Evolutionary conservation across 2,329 filamentous ascomycete species (phyloP).

Genomic region (Colletotrichum gigasporum): DNA sequence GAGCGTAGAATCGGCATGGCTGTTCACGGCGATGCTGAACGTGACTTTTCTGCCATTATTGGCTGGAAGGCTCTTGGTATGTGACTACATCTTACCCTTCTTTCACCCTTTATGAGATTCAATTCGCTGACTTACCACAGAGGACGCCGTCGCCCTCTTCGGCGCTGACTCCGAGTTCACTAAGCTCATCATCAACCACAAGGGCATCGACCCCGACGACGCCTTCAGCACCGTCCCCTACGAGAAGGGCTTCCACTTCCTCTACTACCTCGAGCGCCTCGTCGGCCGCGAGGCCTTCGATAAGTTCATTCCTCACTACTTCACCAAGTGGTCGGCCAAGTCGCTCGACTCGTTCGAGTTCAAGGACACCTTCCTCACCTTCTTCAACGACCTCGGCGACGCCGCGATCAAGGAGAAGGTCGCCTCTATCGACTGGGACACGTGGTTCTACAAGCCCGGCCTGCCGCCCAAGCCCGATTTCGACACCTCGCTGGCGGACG

Average conservation of each 20-base stretch:
- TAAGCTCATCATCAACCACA: constrained; percentile 86
- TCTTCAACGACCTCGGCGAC: constrained; percentile 77
- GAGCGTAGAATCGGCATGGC: constrained; percentile 84
- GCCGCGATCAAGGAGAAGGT: constrained; percentile 71
- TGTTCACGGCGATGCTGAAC: constrained; percentile 84
- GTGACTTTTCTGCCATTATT: constrained; percentile 95
- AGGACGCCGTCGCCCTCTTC: constrained; percentile 81
- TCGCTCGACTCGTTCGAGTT: constrained; percentile 96
- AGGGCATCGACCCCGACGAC: constrained; percentile 93
- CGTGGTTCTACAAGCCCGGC: constrained; percentile 87
- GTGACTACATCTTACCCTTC: constrained; percentile 26
- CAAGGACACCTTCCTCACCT: constrained; percentile 85
- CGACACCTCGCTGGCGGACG: constrained; percentile 86
- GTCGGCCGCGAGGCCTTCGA: constrained; percentile 90
- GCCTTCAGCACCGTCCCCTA: constrained; percentile 94
- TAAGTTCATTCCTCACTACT: constrained; percentile 96
- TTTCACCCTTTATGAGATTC: constrained; percentile 6
- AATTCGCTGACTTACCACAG: constrained; percentile 42
- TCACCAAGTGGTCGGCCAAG: constrained; percentile 83
- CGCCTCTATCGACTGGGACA: constrained; percentile 85
- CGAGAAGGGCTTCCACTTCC: constrained; percentile 95
- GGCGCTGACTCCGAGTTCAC: constrained; percentile 92
- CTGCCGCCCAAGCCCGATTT: constrained; percentile 91
- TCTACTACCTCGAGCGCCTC: constrained; percentile 89
- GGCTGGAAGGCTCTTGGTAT: constrained; percentile 87